These are phyloP conservation scores for Ophiostoma ulmi DNA, from an alignment of 2,329 filamentous ascomycete species.

Conservation along the genomic window DNA sequence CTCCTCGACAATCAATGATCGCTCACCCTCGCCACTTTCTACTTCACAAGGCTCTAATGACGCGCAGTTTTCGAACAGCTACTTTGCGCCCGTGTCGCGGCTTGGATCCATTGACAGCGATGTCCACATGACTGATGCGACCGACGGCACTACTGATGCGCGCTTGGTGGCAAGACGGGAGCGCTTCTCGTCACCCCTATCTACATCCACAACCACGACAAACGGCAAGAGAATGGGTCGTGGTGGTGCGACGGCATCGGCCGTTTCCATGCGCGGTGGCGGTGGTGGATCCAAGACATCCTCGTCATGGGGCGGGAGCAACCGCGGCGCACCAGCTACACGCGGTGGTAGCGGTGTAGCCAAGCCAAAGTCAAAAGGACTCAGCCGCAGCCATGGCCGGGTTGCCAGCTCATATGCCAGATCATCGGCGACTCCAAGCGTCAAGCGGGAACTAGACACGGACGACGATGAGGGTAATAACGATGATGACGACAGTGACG, in stretches of 20 bases:
- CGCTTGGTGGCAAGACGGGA: background rate
- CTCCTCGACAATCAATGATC: constrained; percentile 17
- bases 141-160: constrained; percentile 19
- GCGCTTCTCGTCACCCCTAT: constrained; percentile 19
- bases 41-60: constrained; percentile 16
- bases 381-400: background rate
- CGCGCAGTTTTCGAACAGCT: constrained; percentile 15
- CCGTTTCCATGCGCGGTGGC: background rate
- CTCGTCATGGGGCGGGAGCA: constrained; percentile 5
- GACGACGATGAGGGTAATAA: constrained; percentile 11
- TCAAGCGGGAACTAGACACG: constrained; percentile 17
- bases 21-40: constrained; percentile 20
- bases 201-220: constrained; percentile 16
- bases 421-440: constrained; percentile 19
- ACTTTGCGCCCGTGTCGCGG: constrained; percentile 9
- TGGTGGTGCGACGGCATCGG: background rate
- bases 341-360: constrained; percentile 7
- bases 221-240: background rate
- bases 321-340: background rate
- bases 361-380: constrained; percentile 8
- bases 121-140: constrained; percentile 24
- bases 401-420: background rate
- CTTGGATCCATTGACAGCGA: constrained; percentile 21
- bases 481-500: background rate
- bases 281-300: background rate